A percentile compares a stretch with the other conserved stretches of the same genome.
These are phyloP conservation scores for Microthlaspi erraticum DNA, from an alignment of 345 rosid genomes.

Conservation along the genomic window DNA sequence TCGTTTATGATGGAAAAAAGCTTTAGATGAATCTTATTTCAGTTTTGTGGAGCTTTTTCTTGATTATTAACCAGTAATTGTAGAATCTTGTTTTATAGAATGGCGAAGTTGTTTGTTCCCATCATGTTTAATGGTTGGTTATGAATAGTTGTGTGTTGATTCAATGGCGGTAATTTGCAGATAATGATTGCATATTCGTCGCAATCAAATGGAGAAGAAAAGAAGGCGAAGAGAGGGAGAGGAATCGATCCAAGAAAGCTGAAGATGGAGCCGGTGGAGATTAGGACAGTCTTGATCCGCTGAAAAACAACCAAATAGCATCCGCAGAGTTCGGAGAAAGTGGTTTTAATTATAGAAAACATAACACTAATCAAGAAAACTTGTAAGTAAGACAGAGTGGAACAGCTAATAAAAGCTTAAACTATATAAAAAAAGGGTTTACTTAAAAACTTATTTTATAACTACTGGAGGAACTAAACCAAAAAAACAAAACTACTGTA, in stretches of 20 bases:
- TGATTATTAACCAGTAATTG: neutral
- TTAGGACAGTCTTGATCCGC: conserved; percentile 65
- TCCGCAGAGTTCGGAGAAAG: conserved; percentile 11
- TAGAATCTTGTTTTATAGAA: neutral
- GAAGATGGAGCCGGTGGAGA: conserved; percentile 88
- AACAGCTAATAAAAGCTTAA: neutral
- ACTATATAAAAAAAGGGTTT: too few species aligned
- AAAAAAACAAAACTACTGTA: too few species aligned
- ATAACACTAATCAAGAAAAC: conserved; percentile 19
- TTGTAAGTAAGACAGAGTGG: conserved; percentile 6
- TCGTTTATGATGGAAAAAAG: neutral
- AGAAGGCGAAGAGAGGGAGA: conserved; percentile 62
- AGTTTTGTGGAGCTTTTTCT: neutral
- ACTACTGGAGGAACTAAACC: too few species aligned
- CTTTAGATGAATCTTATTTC: conserved; percentile 15
- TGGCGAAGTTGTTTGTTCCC: neutral
- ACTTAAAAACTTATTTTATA: too few species aligned
- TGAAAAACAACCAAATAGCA: conserved; percentile 44
- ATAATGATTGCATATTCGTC: conserved; percentile 86
- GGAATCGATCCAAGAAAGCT: conserved; percentile 64
- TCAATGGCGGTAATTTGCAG: conserved; percentile 57
- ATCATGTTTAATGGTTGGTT: conserved; percentile 4
- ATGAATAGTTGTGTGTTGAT: conserved; percentile 31
- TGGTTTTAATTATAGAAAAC: neutral
- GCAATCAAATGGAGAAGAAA: conserved; percentile 44